Conservation (phyloP, 1,284 basidiomycete genomes). For the Afroboletus lepidellus region DNA sequence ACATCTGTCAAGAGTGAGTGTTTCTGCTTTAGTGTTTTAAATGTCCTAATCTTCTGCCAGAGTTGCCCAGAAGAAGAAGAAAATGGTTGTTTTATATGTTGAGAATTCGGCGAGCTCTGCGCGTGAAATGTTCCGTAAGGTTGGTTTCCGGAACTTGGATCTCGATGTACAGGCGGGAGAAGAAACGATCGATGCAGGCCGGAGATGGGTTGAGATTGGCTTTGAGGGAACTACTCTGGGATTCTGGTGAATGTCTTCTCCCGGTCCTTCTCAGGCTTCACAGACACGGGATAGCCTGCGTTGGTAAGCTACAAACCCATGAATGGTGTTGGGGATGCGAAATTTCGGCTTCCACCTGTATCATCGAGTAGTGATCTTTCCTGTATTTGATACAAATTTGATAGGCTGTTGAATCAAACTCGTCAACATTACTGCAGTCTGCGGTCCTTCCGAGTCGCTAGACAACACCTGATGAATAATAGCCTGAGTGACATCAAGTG, state of each 20-base stretch:
- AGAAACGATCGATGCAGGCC: conserved; percentile 34
- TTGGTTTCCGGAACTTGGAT: conserved; percentile 53
- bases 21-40: neutral
- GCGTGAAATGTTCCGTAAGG: conserved; percentile 44
- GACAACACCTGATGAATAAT: too few species aligned
- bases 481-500: too few species aligned
- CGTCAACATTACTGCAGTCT: too few species aligned
- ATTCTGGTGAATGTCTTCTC: conserved; percentile 41
- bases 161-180: conserved; percentile 26
- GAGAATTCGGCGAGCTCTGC: conserved; percentile 37
- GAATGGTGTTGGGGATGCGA: too few species aligned
- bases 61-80: conserved; percentile 34
- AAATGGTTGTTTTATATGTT: conserved; percentile 50
- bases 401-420: too few species aligned
- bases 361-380: too few species aligned
- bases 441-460: too few species aligned
- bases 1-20: conserved; percentile 41
- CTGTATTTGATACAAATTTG: too few species aligned
- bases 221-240: conserved; percentile 46
- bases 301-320: too few species aligned
- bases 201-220: conserved; percentile 53
- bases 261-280: too few species aligned
- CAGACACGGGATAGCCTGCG: too few species aligned
- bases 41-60: conserved; percentile 8
- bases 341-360: too few species aligned